A percentile compares a stretch with the other conserved stretches of the same genome.
These are phyloP conservation scores for Toxicodendron radicans DNA, from an alignment of 345 rosid species.

Conservation along the genomic window DNA sequence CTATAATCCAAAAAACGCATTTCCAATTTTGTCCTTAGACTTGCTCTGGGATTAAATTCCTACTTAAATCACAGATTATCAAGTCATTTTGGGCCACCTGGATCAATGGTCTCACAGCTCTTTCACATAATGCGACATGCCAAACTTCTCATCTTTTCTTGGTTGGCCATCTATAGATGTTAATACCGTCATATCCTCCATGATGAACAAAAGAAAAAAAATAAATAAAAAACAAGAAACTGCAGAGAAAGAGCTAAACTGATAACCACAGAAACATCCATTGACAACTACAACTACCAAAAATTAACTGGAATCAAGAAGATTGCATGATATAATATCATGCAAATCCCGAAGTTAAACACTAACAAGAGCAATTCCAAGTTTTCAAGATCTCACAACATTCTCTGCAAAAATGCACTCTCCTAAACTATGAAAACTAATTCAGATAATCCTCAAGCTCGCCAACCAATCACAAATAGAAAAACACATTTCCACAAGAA, in stretches of 20 bases:
- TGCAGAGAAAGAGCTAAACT: neutral
- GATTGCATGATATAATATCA: neutral
- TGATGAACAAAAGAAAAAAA: neutral
- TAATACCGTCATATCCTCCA: neutral
- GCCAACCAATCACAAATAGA: neutral
- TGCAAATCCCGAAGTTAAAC: constrained; percentile 1
- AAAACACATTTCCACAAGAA: neutral
- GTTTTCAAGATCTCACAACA: constrained; percentile 2
- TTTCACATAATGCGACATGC: neutral
- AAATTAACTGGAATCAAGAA: neutral
- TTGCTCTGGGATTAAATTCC: neutral
- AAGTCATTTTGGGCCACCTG: neutral
- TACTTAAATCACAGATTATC: neutral
- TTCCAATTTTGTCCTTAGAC: neutral
- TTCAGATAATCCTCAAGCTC: neutral
- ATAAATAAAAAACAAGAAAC: no score
- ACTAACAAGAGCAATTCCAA: neutral
- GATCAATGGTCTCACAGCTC: neutral
- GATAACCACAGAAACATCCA: neutral
- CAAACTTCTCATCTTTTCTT: neutral
- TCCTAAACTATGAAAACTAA: neutral
- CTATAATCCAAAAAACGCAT: neutral
- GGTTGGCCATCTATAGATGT: neutral
- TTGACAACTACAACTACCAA: neutral
- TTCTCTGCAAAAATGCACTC: neutral